Evolutionary conservation across 768 basidiomycete genomes (phyloP).

Genomic region (Russula brevipes): DNA sequence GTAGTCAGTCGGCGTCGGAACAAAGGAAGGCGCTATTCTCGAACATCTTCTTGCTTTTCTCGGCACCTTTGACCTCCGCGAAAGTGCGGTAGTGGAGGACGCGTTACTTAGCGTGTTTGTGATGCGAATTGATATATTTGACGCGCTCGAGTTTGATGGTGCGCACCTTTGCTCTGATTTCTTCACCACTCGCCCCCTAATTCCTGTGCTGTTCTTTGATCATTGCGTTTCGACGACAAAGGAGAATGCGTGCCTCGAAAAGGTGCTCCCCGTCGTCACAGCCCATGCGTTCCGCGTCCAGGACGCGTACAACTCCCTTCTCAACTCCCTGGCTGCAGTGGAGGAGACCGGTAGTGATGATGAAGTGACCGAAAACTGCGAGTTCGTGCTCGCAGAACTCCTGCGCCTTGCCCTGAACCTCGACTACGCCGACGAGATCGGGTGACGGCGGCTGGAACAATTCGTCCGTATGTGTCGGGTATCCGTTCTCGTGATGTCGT

Average conservation of each 20-base stretch:
- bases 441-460: slow-evolving; percentile 79
- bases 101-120: slow-evolving; percentile 71
- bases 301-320: slow-evolving; percentile 59
- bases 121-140: slow-evolving; percentile 57
- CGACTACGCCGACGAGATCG: slow-evolving; percentile 91
- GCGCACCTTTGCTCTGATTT: slow-evolving; percentile 25
- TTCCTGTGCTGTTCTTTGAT: slow-evolving; percentile 37
- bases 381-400: slow-evolving; percentile 76
- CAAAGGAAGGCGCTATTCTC: slow-evolving; percentile 35
- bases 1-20: slow-evolving; percentile 39
- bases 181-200: neutral
- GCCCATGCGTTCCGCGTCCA: slow-evolving; percentile 73
- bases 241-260: slow-evolving; percentile 59
- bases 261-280: slow-evolving; percentile 78
- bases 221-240: slow-evolving; percentile 62
- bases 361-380: slow-evolving; percentile 40
- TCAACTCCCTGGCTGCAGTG: slow-evolving; percentile 37
- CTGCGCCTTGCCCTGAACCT: slow-evolving; percentile 70
- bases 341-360: slow-evolving; percentile 39
- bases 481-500: neutral
- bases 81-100: slow-evolving; percentile 62
- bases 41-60: slow-evolving; percentile 47
- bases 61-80: slow-evolving; percentile 52
- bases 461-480: slow-evolving; percentile 61
- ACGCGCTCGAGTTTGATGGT: slow-evolving; percentile 68